These are phyloP conservation scores for Hibiscus trionum DNA, from an alignment of 345 rosid genomes.

Conservation along the genomic window DNA sequence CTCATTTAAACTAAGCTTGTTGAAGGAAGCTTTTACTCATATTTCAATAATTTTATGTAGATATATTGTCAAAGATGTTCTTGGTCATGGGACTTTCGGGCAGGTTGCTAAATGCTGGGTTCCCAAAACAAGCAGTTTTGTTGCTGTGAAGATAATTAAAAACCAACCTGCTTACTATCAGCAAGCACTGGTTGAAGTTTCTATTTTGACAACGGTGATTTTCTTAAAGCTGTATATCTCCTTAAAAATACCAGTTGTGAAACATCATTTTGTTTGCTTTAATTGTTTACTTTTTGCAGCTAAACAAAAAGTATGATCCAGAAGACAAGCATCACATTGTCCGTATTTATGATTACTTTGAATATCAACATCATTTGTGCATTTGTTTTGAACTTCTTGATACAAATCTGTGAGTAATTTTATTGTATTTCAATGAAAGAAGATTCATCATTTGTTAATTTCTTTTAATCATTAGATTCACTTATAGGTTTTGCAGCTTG, in stretches of 20 bases:
- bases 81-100: conserved; percentile 97
- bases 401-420: conserved; percentile 77
- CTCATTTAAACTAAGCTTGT: too few species aligned
- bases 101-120: conserved; percentile 99
- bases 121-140: conserved; percentile 55
- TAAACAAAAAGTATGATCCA: conserved; percentile 95
- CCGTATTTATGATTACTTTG: conserved; percentile 92
- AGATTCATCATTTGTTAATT: conserved; percentile 3
- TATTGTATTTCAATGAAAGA: not conserved
- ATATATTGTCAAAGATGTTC: conserved; percentile 93
- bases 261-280: conserved; percentile 4
- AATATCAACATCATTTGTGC: conserved; percentile 78
- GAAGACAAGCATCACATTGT: conserved; percentile 98
- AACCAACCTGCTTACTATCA: conserved; percentile 97
- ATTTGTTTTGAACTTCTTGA: conserved; percentile 96
- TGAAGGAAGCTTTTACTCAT: conserved; percentile 11
- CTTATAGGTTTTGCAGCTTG: conserved; percentile 13
- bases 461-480: not conserved
- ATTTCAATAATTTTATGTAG: conserved; percentile 41
- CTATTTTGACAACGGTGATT: conserved; percentile 87
- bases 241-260: conserved; percentile 4
- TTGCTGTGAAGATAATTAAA: conserved; percentile 95
- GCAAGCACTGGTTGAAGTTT: conserved; percentile 97
- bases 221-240: conserved; percentile 13
- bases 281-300: conserved; percentile 35